Evolutionary conservation across 345 rosid genomes (phyloP).

Genomic region (Trapa incisa): DNA sequence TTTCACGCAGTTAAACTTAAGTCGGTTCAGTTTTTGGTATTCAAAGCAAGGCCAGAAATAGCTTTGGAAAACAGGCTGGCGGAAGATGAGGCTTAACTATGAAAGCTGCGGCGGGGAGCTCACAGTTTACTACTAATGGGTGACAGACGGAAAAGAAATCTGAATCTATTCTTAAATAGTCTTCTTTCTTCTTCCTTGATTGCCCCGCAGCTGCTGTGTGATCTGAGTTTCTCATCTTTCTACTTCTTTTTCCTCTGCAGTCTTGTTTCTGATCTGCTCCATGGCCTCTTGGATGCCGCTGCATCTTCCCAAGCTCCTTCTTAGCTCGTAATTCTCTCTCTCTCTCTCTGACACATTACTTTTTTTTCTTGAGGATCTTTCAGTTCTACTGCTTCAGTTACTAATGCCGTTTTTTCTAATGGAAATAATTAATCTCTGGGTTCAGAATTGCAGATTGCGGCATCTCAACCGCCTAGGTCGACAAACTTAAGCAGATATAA

Average conservation of each 20-base stretch:
- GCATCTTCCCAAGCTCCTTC: slow-evolving; percentile 15
- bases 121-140: not conserved
- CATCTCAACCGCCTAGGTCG: not conserved
- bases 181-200: not conserved
- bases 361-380: not conserved
- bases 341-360: too few relatives aligned
- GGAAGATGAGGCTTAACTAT: not conserved
- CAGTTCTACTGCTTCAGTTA: not conserved
- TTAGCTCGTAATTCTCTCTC: slow-evolving; percentile 23
- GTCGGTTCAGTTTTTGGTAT: not conserved
- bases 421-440: not conserved
- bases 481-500: not conserved
- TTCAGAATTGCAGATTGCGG: not conserved
- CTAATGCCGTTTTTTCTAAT: not conserved
- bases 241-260: not conserved
- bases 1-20: too few relatives aligned
- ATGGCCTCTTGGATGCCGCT: slow-evolving; percentile 37
- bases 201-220: not conserved
- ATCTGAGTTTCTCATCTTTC: not conserved
- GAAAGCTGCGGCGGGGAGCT: not conserved
- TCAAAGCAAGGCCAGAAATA: not conserved
- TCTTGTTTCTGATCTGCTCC: not conserved
- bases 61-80: not conserved
- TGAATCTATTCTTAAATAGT: not conserved
- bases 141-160: not conserved